These are phyloP conservation scores for Ustilaginoidea virens DNA, from an alignment of 2,329 filamentous ascomycete species.

Conservation along the genomic window DNA sequence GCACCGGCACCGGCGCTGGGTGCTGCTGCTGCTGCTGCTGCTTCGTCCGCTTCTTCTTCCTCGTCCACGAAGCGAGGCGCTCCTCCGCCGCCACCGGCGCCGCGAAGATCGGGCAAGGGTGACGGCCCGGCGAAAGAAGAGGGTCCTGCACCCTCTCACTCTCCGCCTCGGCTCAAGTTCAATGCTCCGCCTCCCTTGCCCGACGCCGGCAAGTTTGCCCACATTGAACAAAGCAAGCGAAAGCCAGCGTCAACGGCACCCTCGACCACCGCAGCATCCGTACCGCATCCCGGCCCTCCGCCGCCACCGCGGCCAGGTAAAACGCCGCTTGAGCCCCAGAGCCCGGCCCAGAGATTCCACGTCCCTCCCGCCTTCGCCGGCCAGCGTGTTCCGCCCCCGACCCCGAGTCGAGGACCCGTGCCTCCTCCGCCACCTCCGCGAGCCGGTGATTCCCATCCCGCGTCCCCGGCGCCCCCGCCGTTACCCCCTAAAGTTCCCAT, in stretches of 20 bases:
- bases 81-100: constrained; percentile 26
- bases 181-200: constrained; percentile 75
- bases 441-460: constrained; percentile 14
- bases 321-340: constrained; percentile 48
- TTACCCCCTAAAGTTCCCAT: constrained; percentile 32
- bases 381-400: constrained; percentile 57
- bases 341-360: constrained; percentile 43
- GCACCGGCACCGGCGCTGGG: constrained; percentile 10
- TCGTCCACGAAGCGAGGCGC: constrained; percentile 9
- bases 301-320: constrained; percentile 41
- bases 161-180: constrained; percentile 50
- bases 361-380: constrained; percentile 71
- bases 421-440: constrained; percentile 54
- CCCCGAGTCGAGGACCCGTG: constrained; percentile 53
- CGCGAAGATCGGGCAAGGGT: constrained; percentile 40
- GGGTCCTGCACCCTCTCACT: constrained; percentile 48
- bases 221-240: constrained; percentile 25
- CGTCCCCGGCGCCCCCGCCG: constrained; percentile 23
- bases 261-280: background rate
- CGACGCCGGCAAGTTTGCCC: constrained; percentile 77
- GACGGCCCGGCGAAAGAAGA: constrained; percentile 54
- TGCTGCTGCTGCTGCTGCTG: constrained; percentile 11
- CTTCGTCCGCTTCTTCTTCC: constrained; percentile 1
- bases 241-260: constrained; percentile 8
- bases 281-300: constrained; percentile 14